Evolutionary conservation across 495 filamentous ascomycete species (phyloP), one percentile per base, ranked within the genome.

Genomic region (Aspergillus egyptiacus): DNA sequence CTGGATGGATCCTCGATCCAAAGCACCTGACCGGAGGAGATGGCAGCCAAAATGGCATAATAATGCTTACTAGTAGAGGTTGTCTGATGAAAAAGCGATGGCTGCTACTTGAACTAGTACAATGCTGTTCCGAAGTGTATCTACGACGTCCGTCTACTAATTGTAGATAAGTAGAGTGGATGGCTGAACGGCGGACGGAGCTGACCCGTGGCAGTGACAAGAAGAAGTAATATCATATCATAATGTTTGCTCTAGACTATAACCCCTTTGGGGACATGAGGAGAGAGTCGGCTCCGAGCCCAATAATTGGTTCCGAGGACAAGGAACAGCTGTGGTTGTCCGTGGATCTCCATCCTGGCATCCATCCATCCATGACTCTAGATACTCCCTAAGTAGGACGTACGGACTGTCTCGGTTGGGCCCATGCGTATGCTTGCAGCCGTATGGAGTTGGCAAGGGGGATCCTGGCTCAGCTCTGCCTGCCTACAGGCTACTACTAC

Each of bases 331-430:
- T 42, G 53, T 51, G 43, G 50, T 48, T 44, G 51, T 59, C 57
- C 57, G 47, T 59, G 57, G 57, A 56, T 60, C 53, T 46, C 47
- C 53, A 50, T 53, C 54, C n/a, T n/a, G n/a, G n/a, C n/a, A n/a
- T n/a, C n/a, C n/a, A n/a, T n/a, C n/a, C n/a, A n/a, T n/a, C n/a
- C n/a, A n/a, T n/a, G n/a, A n/a, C n/a, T n/a, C n/a, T n/a, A n/a
- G n/a, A n/a, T n/a, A n/a, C n/a, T n/a, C n/a, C n/a, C n/a, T n/a
- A n/a, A n/a, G n/a, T n/a, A n/a, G n/a, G n/a, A n/a, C n/a, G n/a
- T n/a, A n/a, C n/a, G n/a, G n/a, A 28, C 45, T 40, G 41, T 44
- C 41, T 50, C 55, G 48, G 50, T 41, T 57, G 54, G 33, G 33
- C 34, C 47, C 42, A 5, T 10, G 5, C 28, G 50, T 25, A 32